Percentiles rank a stretch among this genome's conserved stretches.
phyloP scores from a whole-genome alignment of 192 early-diverging fungal species.

The Podila horticola region DNA sequence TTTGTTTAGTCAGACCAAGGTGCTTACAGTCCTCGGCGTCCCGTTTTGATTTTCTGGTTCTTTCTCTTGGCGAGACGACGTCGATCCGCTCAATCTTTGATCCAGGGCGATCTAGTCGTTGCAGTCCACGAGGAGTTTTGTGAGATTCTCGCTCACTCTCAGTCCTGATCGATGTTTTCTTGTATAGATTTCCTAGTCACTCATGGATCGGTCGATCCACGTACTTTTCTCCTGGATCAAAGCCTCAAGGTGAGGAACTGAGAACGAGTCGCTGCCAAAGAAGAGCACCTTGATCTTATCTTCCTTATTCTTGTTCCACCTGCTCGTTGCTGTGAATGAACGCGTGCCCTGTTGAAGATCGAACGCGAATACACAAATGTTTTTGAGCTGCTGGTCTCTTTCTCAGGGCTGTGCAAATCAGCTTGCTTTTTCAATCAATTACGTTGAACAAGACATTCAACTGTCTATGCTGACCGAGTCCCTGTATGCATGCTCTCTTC shows the following conservation, averaged over 20 bases:
- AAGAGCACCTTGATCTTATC: constrained; percentile 70
- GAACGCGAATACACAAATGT: too few relatives aligned
- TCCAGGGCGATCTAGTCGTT: constrained; percentile 52
- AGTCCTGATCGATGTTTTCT: constrained; percentile 23
- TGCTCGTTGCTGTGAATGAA: background rate
- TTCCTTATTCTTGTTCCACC: background rate
- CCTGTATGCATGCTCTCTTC: too few relatives aligned
- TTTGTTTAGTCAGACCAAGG: too few relatives aligned
- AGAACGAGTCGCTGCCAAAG: constrained; percentile 92
- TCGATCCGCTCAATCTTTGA: constrained; percentile 48
- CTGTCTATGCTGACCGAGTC: too few relatives aligned
- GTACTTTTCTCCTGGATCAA: constrained; percentile 64
- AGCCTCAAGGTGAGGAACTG: constrained; percentile 65
- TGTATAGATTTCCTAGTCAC: constrained; percentile 32
- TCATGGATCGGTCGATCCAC: constrained; percentile 47
- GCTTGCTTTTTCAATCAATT: background rate
- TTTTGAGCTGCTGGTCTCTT: too few relatives aligned
- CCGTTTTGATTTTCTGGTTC: constrained; percentile 37
- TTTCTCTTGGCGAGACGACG: constrained; percentile 41
- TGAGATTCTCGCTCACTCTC: background rate
- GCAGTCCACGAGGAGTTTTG: constrained; percentile 30
- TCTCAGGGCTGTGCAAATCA: background rate
- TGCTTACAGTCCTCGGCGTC: constrained; percentile 44
- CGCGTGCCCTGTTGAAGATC: too few relatives aligned
- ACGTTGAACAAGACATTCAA: background rate